Evolutionary conservation across 495 filamentous ascomycete species (phyloP).

Genomic region (Tuber brumale): DNA sequence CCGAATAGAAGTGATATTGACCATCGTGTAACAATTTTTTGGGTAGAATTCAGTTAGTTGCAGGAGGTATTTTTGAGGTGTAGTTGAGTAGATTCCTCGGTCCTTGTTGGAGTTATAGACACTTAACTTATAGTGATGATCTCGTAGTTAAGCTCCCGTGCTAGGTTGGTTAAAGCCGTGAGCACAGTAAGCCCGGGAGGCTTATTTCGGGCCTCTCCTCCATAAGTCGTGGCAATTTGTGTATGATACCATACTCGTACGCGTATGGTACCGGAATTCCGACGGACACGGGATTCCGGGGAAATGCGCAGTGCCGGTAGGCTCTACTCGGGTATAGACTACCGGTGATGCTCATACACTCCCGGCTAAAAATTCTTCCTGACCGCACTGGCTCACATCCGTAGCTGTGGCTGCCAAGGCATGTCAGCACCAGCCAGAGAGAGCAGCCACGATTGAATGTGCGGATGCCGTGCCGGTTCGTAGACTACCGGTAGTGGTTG

Average conservation of each 20-base stretch:
- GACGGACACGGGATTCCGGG: neutral
- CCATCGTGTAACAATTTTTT: slow-evolving; percentile 16
- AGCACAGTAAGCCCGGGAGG: neutral
- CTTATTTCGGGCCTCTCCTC: neutral
- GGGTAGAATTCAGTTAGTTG: neutral
- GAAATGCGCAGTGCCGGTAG: neutral
- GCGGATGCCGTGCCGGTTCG: neutral
- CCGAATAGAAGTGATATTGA: slow-evolving; percentile 25
- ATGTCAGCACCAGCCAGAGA: neutral
- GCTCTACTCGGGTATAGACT: too few relatives aligned
- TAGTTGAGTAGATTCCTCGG: neutral
- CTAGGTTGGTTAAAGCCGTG: neutral
- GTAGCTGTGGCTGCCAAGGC: neutral
- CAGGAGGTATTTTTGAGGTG: neutral
- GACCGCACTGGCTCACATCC: neutral
- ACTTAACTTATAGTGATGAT: neutral
- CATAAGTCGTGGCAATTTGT: neutral
- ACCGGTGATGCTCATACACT: too few relatives aligned
- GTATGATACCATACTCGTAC: too few relatives aligned
- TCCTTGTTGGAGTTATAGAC: neutral
- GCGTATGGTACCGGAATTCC: neutral
- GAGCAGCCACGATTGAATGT: neutral
- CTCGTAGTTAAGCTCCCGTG: neutral
- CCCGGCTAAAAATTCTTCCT: neutral
- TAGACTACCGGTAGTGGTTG: neutral